Evolutionary conservation across 768 basidiomycete species (phyloP), one percentile per base, ranked within the genome.

Genomic region (Gyrodon lividus): DNA sequence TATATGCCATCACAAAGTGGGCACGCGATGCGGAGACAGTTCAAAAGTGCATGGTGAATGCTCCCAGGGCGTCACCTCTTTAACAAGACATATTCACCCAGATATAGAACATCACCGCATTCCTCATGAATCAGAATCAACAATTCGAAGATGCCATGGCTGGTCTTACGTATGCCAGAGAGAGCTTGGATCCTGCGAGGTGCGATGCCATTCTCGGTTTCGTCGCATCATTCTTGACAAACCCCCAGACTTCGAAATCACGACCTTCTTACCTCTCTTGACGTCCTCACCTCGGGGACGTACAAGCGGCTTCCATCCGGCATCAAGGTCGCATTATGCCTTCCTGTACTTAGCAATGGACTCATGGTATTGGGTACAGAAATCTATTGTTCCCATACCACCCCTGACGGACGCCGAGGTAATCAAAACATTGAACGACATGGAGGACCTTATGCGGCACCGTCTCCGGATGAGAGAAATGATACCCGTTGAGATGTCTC

Each of bases 1-100:
- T 95, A 13, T 91, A 92, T 61, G 93, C 92, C 10, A 80, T 93
- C 24, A 79, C 81, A 7, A 89, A 92, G 60, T 97, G 93, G 93
- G 79, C 89, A 33, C 77, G 88, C 54, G 92, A 94, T 66, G 87
- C 89, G 37, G 81, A 81, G 51, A 85, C 86, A 6, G 84, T 90
- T 37, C 90, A 93, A 69, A 90, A 88, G 70, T 88, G 86, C 75
- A 91, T 92, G 91, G 90, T 83, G 59, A 59, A 62, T 60, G 1
- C 5, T 14, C 42, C 19, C 3, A 39, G 7, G 4, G 16, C 38
- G 1, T 30, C n/a, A 22, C 16, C 12, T 2, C n/a, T 26, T 31
- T 31, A 3, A 12, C 16, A 6, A n/a, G 20, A 28, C 10, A 44
- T 47, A 24, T 3, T 53, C 41, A 62, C 40, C 8, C 19, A 14